Evolutionary conservation across 2,329 filamentous ascomycete species (phyloP).

Genomic region (Paraconiothyrium sp.): DNA sequence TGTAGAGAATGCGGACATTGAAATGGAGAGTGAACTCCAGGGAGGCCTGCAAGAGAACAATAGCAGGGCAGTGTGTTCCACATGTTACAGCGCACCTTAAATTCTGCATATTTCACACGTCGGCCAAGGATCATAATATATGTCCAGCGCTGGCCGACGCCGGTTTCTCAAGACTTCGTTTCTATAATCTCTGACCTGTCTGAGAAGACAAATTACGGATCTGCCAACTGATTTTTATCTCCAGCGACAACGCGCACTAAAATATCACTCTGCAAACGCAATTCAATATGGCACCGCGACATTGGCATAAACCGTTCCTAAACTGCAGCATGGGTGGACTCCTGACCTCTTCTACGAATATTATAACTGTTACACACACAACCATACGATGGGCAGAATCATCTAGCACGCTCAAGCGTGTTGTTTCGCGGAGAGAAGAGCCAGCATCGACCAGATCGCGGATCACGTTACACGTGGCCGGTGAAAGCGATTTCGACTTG

Average conservation of each 20-base stretch:
- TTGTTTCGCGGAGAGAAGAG: not conserved
- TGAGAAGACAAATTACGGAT: not conserved
- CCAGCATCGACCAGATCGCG: not conserved
- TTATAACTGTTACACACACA: not conserved
- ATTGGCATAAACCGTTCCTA: not conserved
- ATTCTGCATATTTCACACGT: not conserved
- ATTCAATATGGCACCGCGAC: not conserved
- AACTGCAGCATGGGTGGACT: not conserved
- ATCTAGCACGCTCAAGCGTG: slow-evolving; percentile 4
- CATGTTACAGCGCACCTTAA: not conserved
- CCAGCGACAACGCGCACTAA: not conserved
- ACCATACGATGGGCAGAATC: slow-evolving; percentile 1
- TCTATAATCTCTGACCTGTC: not conserved
- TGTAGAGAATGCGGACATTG: not conserved
- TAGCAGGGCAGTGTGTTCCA: not conserved
- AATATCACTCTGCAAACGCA: not conserved
- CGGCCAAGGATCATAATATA: not conserved
- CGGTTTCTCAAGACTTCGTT: not conserved
- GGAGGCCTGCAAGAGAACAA: not conserved
- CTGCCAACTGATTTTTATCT: not conserved
- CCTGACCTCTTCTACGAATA: not conserved
- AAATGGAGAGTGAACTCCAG: not conserved
- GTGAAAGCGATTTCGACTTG: not conserved
- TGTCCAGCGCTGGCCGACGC: not conserved
- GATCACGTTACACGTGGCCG: not conserved